These are phyloP conservation scores for Geotrichum phurueaensis DNA, from an alignment of 1,139 yeast genomes.

Conservation along the genomic window DNA sequence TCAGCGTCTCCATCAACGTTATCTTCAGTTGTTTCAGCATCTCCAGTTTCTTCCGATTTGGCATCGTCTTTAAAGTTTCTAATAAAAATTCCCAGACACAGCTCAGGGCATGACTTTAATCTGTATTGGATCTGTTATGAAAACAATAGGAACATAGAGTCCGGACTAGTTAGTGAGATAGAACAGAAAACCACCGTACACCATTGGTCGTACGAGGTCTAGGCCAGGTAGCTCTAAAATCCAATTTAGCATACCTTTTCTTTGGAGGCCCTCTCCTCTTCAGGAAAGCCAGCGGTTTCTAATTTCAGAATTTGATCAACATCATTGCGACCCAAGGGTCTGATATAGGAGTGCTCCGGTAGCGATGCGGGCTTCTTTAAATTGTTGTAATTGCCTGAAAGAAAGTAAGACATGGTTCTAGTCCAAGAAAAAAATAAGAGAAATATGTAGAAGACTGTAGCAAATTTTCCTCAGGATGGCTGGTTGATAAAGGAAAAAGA, in stretches of 20 bases:
- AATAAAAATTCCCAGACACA: constrained; percentile 79
- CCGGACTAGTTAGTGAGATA: background rate
- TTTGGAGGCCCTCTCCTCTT: constrained; percentile 55
- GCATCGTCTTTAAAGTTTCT: constrained; percentile 46
- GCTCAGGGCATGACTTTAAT: constrained; percentile 77
- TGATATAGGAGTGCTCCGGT: constrained; percentile 65
- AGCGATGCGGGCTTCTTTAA: constrained; percentile 22
- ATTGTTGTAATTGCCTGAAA: background rate
- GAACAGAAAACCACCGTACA: background rate
- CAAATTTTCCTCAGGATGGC: background rate
- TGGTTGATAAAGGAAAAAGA: background rate
- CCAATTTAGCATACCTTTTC: constrained; percentile 45
- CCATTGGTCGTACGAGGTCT: background rate
- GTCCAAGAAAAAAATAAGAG: background rate
- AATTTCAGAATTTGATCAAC: constrained; percentile 52
- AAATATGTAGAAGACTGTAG: background rate
- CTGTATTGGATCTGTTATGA: constrained; percentile 45
- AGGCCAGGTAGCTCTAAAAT: background rate
- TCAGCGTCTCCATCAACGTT: constrained; percentile 24
- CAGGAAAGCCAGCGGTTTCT: constrained; percentile 66
- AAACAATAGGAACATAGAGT: background rate
- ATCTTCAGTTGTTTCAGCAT: constrained; percentile 24
- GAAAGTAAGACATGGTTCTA: background rate
- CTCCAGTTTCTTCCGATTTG: constrained; percentile 10
- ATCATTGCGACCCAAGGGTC: constrained; percentile 69